Evolutionary conservation across 495 filamentous ascomycete genomes (phyloP).

Genomic region (Xylona heveae): DNA sequence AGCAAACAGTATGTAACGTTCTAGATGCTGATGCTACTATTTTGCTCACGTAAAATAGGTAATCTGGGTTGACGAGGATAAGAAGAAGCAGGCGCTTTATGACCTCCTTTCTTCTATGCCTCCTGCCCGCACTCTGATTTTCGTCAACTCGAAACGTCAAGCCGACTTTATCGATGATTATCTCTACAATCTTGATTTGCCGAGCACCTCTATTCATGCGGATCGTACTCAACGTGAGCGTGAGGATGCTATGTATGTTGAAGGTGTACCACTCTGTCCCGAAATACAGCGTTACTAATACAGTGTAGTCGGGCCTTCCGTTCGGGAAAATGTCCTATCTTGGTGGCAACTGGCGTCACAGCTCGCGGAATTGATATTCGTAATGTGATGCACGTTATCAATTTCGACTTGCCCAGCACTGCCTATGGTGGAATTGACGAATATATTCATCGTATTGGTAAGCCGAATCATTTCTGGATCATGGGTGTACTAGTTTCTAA

Average conservation of each 20-base stretch:
- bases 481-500: not conserved
- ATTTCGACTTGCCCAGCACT: constrained; percentile 59
- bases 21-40: not conserved
- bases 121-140: constrained; percentile 70
- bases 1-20: constrained; percentile 29
- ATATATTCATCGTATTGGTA: constrained; percentile 86
- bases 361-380: constrained; percentile 82
- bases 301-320: constrained; percentile 52
- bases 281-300: constrained; percentile 7
- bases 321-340: constrained; percentile 44
- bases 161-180: constrained; percentile 76
- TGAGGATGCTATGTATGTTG: constrained; percentile 66
- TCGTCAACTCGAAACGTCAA: constrained; percentile 58
- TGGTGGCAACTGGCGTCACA: constrained; percentile 67
- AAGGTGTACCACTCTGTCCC: not conserved
- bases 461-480: constrained; percentile 9
- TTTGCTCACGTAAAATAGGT: constrained; percentile 18
- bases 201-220: constrained; percentile 67
- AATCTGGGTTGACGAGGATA: constrained; percentile 31
- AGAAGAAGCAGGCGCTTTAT: constrained; percentile 48
- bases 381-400: constrained; percentile 78
- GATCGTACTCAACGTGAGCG: constrained; percentile 81
- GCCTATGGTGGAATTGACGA: constrained; percentile 75
- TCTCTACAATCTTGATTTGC: constrained; percentile 56
- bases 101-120: constrained; percentile 47